Conservation (phyloP, 331 rosid genomes). For the Stylosanthes scabra region DNA sequence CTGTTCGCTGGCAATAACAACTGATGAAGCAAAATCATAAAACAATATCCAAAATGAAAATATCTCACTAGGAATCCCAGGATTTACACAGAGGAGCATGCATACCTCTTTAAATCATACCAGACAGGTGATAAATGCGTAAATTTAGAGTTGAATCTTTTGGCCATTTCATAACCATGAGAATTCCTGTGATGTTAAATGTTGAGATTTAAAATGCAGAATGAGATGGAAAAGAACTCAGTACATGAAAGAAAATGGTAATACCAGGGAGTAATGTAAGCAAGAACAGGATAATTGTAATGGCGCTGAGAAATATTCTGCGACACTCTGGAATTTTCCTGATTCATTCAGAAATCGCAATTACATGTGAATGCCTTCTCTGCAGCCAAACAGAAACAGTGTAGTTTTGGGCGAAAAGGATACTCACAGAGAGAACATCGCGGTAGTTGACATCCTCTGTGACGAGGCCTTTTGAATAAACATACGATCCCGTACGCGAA, state of each 20-base stretch:
- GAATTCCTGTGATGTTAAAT: conserved; percentile 78
- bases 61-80: conserved; percentile 9
- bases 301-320: conserved; percentile 65
- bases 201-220: conserved; percentile 4
- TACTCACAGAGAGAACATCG: conserved; percentile 71
- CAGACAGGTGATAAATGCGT: conserved; percentile 94
- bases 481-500: conserved; percentile 34
- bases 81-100: conserved; percentile 22
- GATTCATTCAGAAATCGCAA: conserved; percentile 28
- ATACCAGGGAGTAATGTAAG: conserved; percentile 97
- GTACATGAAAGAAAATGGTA: conserved; percentile 11
- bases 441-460: conserved; percentile 53
- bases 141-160: conserved; percentile 84
- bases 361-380: conserved; percentile 4
- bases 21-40: conserved; percentile 47
- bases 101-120: conserved; percentile 94
- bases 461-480: conserved; percentile 55
- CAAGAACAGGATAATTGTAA: conserved; percentile 76
- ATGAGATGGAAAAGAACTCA: neutral
- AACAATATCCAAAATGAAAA: conserved; percentile 2
- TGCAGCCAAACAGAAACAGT: neutral
- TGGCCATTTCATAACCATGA: conserved; percentile 84
- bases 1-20: conserved; percentile 73
- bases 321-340: conserved; percentile 74
- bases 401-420: neutral